phyloP scores from a whole-genome alignment of 2,329 filamentous ascomycete genomes.

The Diaporthe sp. region DNA sequence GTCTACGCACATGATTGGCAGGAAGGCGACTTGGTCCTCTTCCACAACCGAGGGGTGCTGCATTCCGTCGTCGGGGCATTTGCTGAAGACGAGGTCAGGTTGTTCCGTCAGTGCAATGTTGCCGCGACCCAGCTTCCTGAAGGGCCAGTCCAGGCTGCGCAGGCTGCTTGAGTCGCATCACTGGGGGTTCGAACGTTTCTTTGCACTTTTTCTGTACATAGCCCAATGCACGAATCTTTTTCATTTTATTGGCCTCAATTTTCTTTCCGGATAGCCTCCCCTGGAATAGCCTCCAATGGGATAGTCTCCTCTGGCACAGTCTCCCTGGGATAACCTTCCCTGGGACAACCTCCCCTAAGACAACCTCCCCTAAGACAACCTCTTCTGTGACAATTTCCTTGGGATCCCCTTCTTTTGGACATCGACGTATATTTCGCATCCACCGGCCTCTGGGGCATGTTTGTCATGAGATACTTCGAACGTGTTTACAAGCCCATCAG shows the following conservation, averaged over 20 bases:
- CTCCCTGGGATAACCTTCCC: too few relatives aligned
- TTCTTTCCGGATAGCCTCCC: too few relatives aligned
- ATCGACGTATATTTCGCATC: fast-evolving
- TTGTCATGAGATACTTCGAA: background rate
- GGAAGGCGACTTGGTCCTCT: slow-evolving; percentile 82
- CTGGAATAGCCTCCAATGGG: too few relatives aligned
- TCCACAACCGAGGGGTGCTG: slow-evolving; percentile 82
- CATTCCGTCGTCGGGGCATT: slow-evolving; percentile 85
- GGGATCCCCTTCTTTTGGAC: too few relatives aligned
- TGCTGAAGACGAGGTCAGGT: slow-evolving; percentile 77
- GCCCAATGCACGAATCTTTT: background rate
- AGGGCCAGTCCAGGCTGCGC: slow-evolving; percentile 56
- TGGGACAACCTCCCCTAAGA: too few relatives aligned
- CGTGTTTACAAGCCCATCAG: background rate
- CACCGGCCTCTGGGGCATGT: too few relatives aligned
- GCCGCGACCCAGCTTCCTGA: slow-evolving; percentile 73
- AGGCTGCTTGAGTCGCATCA: slow-evolving; percentile 33
- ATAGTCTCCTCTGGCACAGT: too few relatives aligned
- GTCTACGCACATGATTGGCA: slow-evolving; percentile 85
- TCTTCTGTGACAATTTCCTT: too few relatives aligned
- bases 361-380: too few relatives aligned
- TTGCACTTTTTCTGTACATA: background rate
- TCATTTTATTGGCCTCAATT: fast-evolving
- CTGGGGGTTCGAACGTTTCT: too few relatives aligned
- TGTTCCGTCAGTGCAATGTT: slow-evolving; percentile 86